These are phyloP conservation scores for Rosa lucieae DNA, from an alignment of 306 rosid genomes.

Conservation along the genomic window DNA sequence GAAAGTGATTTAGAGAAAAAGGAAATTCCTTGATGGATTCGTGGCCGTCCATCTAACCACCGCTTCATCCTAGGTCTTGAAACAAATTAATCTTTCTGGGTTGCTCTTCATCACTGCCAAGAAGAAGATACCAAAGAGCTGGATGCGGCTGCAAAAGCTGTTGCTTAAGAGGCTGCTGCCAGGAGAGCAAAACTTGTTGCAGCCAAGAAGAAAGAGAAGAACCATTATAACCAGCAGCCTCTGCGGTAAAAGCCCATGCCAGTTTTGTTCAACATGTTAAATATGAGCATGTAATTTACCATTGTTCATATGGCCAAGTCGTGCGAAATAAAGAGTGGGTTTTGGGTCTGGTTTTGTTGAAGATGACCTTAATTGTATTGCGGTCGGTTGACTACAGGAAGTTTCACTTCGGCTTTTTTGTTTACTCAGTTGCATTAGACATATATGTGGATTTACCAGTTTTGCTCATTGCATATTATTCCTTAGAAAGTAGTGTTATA, in stretches of 20 bases:
- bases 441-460: conserved; percentile 29
- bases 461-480: conserved; percentile 35
- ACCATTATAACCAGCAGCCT: conserved; percentile 49
- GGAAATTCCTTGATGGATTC: too few relatives aligned
- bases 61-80: too few relatives aligned
- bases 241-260: conserved; percentile 62
- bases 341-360: conserved; percentile 39
- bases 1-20: too few relatives aligned
- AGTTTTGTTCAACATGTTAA: conserved; percentile 34
- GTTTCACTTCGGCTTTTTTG: conserved; percentile 32
- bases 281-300: conserved; percentile 55
- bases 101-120: too few relatives aligned
- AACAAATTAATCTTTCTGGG: too few relatives aligned
- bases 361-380: conserved; percentile 43
- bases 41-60: too few relatives aligned
- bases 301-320: conserved; percentile 59
- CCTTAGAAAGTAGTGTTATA: conserved; percentile 33
- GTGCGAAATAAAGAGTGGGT: conserved; percentile 58
- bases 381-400: conserved; percentile 43
- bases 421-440: conserved; percentile 43
- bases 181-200: too few relatives aligned
- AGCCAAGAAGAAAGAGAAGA: too few relatives aligned
- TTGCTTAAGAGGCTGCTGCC: too few relatives aligned
- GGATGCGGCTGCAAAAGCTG: too few relatives aligned
- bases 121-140: too few relatives aligned